These are phyloP conservation scores for Byssochlamys sp. DNA, from an alignment of 2,329 filamentous ascomycete genomes.

Conservation along the genomic window DNA sequence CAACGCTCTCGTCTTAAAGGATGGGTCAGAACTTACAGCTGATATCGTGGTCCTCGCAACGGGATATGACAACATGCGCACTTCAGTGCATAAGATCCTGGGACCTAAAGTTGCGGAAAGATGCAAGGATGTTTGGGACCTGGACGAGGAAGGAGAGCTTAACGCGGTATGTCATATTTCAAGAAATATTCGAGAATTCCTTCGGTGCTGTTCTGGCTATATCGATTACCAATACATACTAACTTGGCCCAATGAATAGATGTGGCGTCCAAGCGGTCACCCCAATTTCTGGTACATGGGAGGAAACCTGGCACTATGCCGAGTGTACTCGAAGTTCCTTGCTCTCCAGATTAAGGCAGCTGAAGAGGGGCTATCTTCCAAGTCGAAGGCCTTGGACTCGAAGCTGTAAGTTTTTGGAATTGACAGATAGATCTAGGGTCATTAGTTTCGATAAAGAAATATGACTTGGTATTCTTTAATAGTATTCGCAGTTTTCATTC, in stretches of 20 bases:
- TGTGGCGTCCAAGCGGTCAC: conserved; percentile 52
- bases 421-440: neutral
- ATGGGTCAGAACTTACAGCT: conserved; percentile 48
- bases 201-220: too few species aligned
- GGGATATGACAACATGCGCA: conserved; percentile 60
- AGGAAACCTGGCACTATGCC: conserved; percentile 54
- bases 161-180: conserved; percentile 28
- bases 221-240: neutral
- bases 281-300: conserved; percentile 59
- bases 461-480: neutral
- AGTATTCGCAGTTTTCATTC: neutral
- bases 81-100: conserved; percentile 51
- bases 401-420: neutral
- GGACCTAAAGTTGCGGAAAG: conserved; percentile 52
- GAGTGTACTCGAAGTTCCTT: conserved; percentile 49
- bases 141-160: conserved; percentile 49
- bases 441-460: neutral
- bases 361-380: conserved; percentile 28
- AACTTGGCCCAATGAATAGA: conserved; percentile 3
- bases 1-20: conserved; percentile 39
- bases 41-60: conserved; percentile 57
- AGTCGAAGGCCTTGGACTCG: neutral
- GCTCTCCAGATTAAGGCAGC: conserved; percentile 43
- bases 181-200: neutral
- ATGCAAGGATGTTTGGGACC: conserved; percentile 51